Percentiles rank a stretch among this genome's conserved stretches.
phyloP scores from a whole-genome alignment of 768 basidiomycete species.

The Trametes villosa region DNA sequence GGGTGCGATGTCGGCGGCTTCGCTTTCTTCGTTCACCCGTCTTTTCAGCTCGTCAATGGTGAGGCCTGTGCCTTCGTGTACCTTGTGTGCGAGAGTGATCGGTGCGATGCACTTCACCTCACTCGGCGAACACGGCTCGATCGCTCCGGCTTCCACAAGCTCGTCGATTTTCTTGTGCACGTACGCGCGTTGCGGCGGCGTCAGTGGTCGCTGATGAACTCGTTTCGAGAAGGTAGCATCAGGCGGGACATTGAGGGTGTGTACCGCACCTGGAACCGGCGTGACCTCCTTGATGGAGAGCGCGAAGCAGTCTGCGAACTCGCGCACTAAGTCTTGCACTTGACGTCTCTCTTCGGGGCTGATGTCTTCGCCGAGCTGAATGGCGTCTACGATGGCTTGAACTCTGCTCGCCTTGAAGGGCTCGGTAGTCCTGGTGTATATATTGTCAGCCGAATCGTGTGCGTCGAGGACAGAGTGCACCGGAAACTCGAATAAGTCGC shows the following conservation, averaged over 20 bases:
- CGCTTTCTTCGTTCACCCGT: slow-evolving; percentile 40
- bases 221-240: slow-evolving; percentile 37
- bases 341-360: slow-evolving; percentile 25
- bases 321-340: slow-evolving; percentile 29
- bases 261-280: slow-evolving; percentile 36
- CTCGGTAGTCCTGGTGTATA: slow-evolving; percentile 23
- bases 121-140: slow-evolving; percentile 32
- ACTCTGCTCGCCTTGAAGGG: slow-evolving; percentile 30
- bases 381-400: slow-evolving; percentile 17
- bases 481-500: neutral
- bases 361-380: slow-evolving; percentile 39
- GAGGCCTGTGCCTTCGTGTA: slow-evolving; percentile 35
- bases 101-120: slow-evolving; percentile 42
- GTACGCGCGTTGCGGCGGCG: slow-evolving; percentile 38
- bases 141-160: slow-evolving; percentile 40
- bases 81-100: slow-evolving; percentile 44
- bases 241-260: slow-evolving; percentile 39
- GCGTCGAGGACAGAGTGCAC: neutral
- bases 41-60: slow-evolving; percentile 40
- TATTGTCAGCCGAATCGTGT: neutral
- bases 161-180: slow-evolving; percentile 38
- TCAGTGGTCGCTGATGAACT: slow-evolving; percentile 38
- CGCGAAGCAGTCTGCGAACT: slow-evolving; percentile 47
- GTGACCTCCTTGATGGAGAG: slow-evolving; percentile 44
- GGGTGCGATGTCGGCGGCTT: slow-evolving; percentile 28